Percentiles rank a stretch among this genome's conserved stretches.
phyloP scores from a whole-genome alignment of 306 rosid genomes.

The Lablab purpureus region DNA sequence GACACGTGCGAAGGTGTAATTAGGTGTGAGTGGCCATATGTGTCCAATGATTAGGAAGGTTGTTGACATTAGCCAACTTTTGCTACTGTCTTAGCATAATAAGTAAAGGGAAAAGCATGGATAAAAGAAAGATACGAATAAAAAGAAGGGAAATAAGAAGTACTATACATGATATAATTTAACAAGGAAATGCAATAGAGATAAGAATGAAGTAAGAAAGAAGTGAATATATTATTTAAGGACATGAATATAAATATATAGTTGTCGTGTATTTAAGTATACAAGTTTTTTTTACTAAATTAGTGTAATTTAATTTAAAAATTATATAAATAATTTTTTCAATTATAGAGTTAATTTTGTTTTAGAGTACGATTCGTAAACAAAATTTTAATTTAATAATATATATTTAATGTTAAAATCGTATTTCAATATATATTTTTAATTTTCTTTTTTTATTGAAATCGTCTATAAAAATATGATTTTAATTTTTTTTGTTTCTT shows the following conservation, averaged over 20 bases:
- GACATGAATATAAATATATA: background rate
- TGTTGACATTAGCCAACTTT: slow-evolving; percentile 24
- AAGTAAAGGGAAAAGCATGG: background rate
- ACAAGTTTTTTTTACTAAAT: too few species aligned
- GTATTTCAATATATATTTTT: too few species aligned
- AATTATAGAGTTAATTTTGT: too few species aligned
- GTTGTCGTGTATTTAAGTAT: too few species aligned
- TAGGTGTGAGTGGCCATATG: slow-evolving; percentile 1
- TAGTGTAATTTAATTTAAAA: too few species aligned
- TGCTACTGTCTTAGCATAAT: background rate
- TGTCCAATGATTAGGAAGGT: slow-evolving; percentile 31
- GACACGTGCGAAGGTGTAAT: slow-evolving; percentile 10
- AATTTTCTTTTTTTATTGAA: too few species aligned
- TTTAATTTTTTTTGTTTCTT: too few species aligned
- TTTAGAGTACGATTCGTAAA: too few species aligned
- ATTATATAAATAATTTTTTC: too few species aligned
- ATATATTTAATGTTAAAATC: too few species aligned
- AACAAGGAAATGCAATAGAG: background rate
- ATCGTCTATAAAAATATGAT: too few species aligned
- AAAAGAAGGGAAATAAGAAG: background rate
- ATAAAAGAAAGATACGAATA: background rate
- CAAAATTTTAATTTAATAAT: too few species aligned
- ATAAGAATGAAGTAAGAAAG: background rate
- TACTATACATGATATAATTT: background rate
- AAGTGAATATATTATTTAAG: background rate